Conservation (phyloP, 768 basidiomycete genomes). For the Cyathus striatus region DNA sequence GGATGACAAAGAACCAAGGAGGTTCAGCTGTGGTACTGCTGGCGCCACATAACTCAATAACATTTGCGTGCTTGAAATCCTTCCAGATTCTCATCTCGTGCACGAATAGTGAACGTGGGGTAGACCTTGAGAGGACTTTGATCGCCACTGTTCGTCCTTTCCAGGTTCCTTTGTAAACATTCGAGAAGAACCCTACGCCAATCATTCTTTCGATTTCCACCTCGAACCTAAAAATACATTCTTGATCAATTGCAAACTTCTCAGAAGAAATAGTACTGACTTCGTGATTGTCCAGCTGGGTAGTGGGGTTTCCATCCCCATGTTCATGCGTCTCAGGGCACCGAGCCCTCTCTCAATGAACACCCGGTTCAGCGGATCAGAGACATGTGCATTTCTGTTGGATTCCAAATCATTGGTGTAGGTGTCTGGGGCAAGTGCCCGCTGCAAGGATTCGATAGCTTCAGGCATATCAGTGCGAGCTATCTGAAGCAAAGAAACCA, state of each 20-base stretch:
- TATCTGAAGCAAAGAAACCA: conserved; percentile 54
- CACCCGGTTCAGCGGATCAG: conserved; percentile 53
- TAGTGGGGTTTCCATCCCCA: conserved; percentile 28
- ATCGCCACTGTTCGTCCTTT: conserved; percentile 55
- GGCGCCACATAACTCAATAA: conserved; percentile 70
- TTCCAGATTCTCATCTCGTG: conserved; percentile 70
- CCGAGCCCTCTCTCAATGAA: conserved; percentile 68
- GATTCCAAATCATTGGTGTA: conserved; percentile 1
- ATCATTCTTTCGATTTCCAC: conserved; percentile 60
- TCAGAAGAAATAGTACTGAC: conserved; percentile 19
- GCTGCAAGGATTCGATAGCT: conserved; percentile 70
- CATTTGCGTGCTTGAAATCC: conserved; percentile 54
- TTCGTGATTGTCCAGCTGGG: conserved; percentile 73
- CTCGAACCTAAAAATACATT: conserved; percentile 59
- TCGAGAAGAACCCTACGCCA: conserved; percentile 66
- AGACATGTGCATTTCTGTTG: conserved; percentile 7
- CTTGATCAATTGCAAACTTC: conserved; percentile 2
- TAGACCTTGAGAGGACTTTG: conserved; percentile 62
- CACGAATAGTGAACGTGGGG: conserved; percentile 57
- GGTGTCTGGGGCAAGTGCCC: conserved; percentile 54
- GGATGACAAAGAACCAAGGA: conserved; percentile 76
- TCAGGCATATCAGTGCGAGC: conserved; percentile 64
- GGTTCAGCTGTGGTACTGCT: conserved; percentile 60
- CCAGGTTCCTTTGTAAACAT: conserved; percentile 72
- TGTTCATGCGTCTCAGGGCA: conserved; percentile 55